Percentiles rank a stretch among this genome's conserved stretches.
Conservation (phyloP, 306 rosid species). For the Prunus mira region DNA sequence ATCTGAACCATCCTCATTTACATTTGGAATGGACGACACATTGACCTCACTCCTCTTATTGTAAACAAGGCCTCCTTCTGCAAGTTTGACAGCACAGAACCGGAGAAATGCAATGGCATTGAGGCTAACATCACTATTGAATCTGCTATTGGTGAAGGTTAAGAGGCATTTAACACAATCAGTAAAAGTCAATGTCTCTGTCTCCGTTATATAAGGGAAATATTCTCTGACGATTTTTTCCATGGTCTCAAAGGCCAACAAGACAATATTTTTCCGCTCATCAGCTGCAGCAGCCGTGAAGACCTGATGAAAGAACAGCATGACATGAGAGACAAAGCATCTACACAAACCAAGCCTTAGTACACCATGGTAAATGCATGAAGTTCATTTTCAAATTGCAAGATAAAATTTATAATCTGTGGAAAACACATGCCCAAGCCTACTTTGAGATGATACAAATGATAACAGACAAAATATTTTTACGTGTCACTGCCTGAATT, state of each 20-base stretch:
- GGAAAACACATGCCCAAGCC: not conserved
- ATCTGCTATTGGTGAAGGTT: conserved; percentile 92
- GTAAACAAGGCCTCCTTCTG: conserved; percentile 94
- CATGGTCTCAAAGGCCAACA: conserved; percentile 97
- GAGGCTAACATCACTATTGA: conserved; percentile 97
- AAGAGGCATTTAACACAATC: conserved; percentile 96
- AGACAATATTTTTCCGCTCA: conserved; percentile 85
- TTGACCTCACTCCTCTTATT: conserved; percentile 51
- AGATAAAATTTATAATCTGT: not conserved
- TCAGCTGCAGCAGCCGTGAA: conserved; percentile 97
- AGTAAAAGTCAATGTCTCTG: conserved; percentile 90
- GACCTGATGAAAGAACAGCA: conserved; percentile 58
- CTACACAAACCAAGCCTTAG: not conserved
- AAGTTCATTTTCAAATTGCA: not conserved
- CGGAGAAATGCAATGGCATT: conserved; percentile 99
- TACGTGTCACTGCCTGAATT: not conserved
- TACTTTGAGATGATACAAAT: not conserved
- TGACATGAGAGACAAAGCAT: conserved; percentile 28
- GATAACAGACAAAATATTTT: not conserved
- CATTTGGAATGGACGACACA: conserved; percentile 36
- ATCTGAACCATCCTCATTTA: conserved; percentile 42
- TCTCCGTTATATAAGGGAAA: conserved; percentile 96
- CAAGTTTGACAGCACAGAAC: conserved; percentile 96
- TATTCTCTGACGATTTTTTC: conserved; percentile 97
- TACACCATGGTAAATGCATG: not conserved